A percentile compares a stretch with the other conserved stretches of the same genome.
These are phyloP conservation scores for Podaxis sp. DNA, from an alignment of 768 basidiomycete species.

Conservation along the genomic window DNA sequence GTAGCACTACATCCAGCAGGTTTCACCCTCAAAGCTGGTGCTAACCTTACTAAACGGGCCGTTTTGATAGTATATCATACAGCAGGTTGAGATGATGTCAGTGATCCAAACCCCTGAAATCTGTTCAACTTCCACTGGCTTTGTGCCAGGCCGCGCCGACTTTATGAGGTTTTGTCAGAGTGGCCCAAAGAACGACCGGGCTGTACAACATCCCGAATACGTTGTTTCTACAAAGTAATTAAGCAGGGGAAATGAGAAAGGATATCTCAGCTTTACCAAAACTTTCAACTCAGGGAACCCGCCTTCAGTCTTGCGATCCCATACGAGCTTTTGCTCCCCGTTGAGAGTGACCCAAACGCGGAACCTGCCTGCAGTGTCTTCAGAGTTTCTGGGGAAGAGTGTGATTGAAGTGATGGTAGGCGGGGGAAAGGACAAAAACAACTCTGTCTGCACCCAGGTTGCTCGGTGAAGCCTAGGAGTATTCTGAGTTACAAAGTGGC, in stretches of 20 bases:
- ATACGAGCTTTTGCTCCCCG: slow-evolving; percentile 48
- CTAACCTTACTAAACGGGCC: background rate
- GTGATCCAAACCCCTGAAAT: background rate
- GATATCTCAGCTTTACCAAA: slow-evolving; percentile 48
- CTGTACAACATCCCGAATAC: slow-evolving; percentile 78
- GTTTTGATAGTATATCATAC: background rate
- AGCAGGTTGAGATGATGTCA: background rate
- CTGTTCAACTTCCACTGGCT: background rate
- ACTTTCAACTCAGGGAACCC: slow-evolving; percentile 91
- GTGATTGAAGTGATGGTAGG: slow-evolving; percentile 66
- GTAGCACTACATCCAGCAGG: too few relatives aligned
- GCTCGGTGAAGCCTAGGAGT: slow-evolving; percentile 81
- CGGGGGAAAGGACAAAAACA: slow-evolving; percentile 87
- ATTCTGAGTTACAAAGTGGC: background rate
- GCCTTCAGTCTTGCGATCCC: slow-evolving; percentile 91
- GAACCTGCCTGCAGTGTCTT: slow-evolving; percentile 88
- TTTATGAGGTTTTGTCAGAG: slow-evolving; percentile 61
- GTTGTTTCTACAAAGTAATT: slow-evolving; percentile 66
- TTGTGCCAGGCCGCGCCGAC: background rate
- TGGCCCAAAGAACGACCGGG: slow-evolving; percentile 85
- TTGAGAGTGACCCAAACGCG: slow-evolving; percentile 74
- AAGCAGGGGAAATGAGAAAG: background rate
- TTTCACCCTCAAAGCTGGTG: background rate
- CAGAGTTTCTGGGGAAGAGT: slow-evolving; percentile 69
- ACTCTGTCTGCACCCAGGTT: slow-evolving; percentile 90